Evolutionary conservation across 192 early-diverging fungal species (phyloP), one percentile per base, ranked within the genome.

Genomic region (Backusella liffmaniae): DNA sequence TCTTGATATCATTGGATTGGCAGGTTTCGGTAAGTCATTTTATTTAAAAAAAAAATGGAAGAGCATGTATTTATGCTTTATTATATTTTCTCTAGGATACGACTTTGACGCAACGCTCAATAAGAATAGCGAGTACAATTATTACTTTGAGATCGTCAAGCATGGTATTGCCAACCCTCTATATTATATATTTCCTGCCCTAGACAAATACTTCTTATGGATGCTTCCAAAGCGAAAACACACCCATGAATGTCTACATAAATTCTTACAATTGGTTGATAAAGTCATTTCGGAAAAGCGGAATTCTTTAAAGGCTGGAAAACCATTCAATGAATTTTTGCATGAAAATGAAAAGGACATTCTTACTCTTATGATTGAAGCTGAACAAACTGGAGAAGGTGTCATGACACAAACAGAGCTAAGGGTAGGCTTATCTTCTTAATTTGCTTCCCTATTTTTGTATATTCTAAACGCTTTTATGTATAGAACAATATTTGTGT

Each of bases 281-380:
- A 69, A 36, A 4, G 67, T 69, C n/a, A 69, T 69, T 69, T 23
- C 21, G 4, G 16, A 36, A 18, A 69, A 69, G 8, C 13, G 35
- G 2, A 10, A 12, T 12, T 5, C 9, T 3, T 37, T 69, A 8
- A 29, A 62, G 4, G 0, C 56, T 29, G 56, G 56, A 62, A 29
- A 23, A 13, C 9, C 8, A 12, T 29, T 29, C 10, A 62, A 62
- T 62, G 23, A 23, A 29, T 62, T 29, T 62, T 29, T 62, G 21
- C 74, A 67, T 18, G 80, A 77, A 30, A 35, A 16, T 67, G 80
- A 79, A 34, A 77, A 74, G 34, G 80, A 81, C 71, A 53, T 81
- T 12, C 42, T 81, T 13, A 81, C 77, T 13, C 30, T 81, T 0
- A 78, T 78, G 76, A n/a, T 81, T 34, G 80, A 81, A 62, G 73